Conservation (phyloP, 768 basidiomycete species). For the Mrakia hoshinonis region DNA sequence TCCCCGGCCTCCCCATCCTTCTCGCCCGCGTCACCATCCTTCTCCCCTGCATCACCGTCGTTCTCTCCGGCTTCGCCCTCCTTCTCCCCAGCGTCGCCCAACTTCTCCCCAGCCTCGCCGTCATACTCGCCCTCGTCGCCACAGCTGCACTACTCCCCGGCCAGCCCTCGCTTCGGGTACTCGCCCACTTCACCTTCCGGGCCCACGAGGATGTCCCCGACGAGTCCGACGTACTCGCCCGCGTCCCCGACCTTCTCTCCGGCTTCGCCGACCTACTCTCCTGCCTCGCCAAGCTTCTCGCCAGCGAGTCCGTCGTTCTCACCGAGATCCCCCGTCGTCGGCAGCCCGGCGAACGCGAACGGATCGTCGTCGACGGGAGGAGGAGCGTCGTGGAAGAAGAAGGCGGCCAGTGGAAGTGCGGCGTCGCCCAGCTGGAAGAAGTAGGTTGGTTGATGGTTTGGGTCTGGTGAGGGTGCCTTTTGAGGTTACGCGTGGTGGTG, state of each 20-base stretch:
- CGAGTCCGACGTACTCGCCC: conserved; percentile 52
- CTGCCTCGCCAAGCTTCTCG: conserved; percentile 17
- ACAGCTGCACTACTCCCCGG: conserved; percentile 7
- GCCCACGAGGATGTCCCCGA: conserved; percentile 26
- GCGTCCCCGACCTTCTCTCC: conserved; percentile 58
- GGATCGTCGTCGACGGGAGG: neutral
- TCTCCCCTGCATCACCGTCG: conserved; percentile 42
- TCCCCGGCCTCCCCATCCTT: conserved; percentile 64
- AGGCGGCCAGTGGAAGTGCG: neutral
- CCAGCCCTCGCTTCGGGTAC: conserved; percentile 11
- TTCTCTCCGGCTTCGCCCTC: conserved; percentile 71
- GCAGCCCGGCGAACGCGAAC: conserved; percentile 7
- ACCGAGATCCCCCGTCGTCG: conserved; percentile 30
- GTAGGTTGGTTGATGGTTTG: neutral
- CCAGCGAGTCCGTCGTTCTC: conserved; percentile 78
- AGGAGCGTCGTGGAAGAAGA: conserved; percentile 14
- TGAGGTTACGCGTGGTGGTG: neutral
- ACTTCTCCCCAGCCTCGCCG: conserved; percentile 25
- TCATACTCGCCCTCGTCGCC: conserved; percentile 17
- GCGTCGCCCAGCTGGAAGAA: conserved; percentile 24
- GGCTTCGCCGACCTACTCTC: conserved; percentile 68
- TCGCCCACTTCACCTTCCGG: conserved; percentile 39
- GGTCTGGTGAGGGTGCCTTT: no score
- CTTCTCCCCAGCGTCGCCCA: conserved; percentile 44
- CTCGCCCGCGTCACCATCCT: conserved; percentile 27